A percentile compares a stretch with the other conserved stretches of the same genome.
Conservation (phyloP, 352 stramenopile genomes). For the Globisporangium nagaii region DNA sequence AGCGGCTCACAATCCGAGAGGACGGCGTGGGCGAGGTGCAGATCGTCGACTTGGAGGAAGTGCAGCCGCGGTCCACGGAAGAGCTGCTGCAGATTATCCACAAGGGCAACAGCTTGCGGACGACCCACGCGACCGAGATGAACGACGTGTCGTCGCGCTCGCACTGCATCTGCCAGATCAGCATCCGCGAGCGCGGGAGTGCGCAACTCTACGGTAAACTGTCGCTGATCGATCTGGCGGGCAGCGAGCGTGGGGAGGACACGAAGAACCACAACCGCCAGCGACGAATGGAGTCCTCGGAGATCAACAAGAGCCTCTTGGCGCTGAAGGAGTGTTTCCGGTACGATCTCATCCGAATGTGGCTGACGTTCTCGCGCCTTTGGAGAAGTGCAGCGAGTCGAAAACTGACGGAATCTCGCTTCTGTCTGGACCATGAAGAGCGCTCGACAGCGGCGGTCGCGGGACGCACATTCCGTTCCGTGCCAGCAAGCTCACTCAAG, state of each 20-base stretch:
- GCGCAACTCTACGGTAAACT: constrained; percentile 80
- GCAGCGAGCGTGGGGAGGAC: constrained; percentile 94
- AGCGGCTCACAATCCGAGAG: constrained; percentile 90
- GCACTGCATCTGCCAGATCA: constrained; percentile 95
- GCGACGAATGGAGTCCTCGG: constrained; percentile 93
- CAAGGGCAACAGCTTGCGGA: constrained; percentile 89
- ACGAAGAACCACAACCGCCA: constrained; percentile 91
- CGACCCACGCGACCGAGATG: constrained; percentile 94
- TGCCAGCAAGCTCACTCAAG: constrained; percentile 95
- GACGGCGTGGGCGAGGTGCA: constrained; percentile 93
- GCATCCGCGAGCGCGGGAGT: constrained; percentile 51
- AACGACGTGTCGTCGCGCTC: constrained; percentile 95
- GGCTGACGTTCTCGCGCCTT: too few species aligned
- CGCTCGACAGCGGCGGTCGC: constrained; percentile 87
- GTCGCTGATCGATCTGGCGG: constrained; percentile 96
- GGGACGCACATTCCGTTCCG: constrained; percentile 94
- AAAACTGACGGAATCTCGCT: not conserved
- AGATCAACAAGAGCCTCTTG: constrained; percentile 97
- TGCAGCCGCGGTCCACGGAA: constrained; percentile 81
- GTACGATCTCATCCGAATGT: too few species aligned
- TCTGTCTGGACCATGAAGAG: too few species aligned
- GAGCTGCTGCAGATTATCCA: constrained; percentile 93
- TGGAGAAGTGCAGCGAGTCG: too few species aligned
- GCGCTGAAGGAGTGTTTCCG: constrained; percentile 97
- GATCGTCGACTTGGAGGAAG: constrained; percentile 93